Base-by-base conservation (phyloP, 192 early-diverging fungal genomes). In the Gamsiella multidivaricata region DNA sequence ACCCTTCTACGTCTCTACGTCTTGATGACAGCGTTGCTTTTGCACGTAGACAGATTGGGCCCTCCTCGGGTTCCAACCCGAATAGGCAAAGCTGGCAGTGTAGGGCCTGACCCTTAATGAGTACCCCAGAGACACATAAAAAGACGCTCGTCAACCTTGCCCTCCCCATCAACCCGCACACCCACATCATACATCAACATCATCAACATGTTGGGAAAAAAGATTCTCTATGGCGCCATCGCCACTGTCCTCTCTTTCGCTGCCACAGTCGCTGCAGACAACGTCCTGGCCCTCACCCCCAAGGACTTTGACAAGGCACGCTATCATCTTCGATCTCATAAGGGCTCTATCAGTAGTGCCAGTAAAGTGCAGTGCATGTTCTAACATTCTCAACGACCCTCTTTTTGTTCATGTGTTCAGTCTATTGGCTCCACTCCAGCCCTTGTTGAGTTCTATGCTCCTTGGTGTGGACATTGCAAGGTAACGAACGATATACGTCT, bases 361-460 rank as follows among this genome's bases (percentile, higher is more conserved):
- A n/a, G n/a, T n/a, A n/a, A n/a, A n/a, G 29, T 29, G 41, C 42
- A 11, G 55, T 53, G 32, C 34, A 28, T 18, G 25, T 22, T 1
- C 2, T 18, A 46, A 3, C 5, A 22, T 8, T 18, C 37, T 65
- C 33, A 49, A 31, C 18, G 36, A 50, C 33, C 28, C 18, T 45
- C 36, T 23, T 42, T 23, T 25, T 23, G 1, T 12, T 36, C 17
- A 15, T 25, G 15, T 39, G 18, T 54, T 33, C 11, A 76, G 72
- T 61, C 64, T 33, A 54, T 76, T 39, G 72, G 65, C 32, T 67
- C 64, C 25, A 76, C 61, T 18, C 72, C 72, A 81, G 90, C 90
- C 10, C 80, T 99, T 65, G 96, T 97, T 33, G 93, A 95, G 81
- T 98, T 97, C 80, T 96, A 91, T 82, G 96, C 96, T 20, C 91